phyloP scores from a whole-genome alignment of 345 rosid genomes.

The Acer negundo region DNA sequence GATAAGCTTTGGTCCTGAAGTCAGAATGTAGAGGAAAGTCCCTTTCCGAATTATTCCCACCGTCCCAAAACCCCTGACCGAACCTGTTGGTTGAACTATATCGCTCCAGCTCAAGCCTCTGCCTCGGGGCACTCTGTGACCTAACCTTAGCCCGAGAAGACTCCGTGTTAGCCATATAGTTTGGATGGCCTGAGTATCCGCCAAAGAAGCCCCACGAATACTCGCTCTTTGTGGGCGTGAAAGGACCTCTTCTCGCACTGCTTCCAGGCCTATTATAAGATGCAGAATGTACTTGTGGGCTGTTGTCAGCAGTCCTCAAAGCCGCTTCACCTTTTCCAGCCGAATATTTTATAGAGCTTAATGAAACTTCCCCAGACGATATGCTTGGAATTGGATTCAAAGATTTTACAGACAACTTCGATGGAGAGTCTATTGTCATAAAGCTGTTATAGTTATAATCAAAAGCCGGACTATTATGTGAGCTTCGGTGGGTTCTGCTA shows the following conservation, averaged over 20 bases:
- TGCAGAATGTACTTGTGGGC: slow-evolving; percentile 65
- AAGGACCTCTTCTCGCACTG: slow-evolving; percentile 66
- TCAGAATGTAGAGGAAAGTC: slow-evolving; percentile 40
- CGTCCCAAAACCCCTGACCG: slow-evolving; percentile 48
- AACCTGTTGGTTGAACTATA: slow-evolving; percentile 41
- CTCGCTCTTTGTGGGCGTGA: slow-evolving; percentile 80
- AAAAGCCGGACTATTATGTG: slow-evolving; percentile 28
- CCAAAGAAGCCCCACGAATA: slow-evolving; percentile 64
- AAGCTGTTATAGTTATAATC: slow-evolving; percentile 45
- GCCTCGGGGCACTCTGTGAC: slow-evolving; percentile 95
- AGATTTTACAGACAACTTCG: slow-evolving; percentile 43
- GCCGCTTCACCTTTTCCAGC: slow-evolving; percentile 33
- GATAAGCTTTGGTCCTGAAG: slow-evolving; percentile 35
- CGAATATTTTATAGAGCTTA: slow-evolving; percentile 37
- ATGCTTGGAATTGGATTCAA: slow-evolving; percentile 36
- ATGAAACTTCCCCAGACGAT: slow-evolving; percentile 47
- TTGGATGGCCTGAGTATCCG: slow-evolving; percentile 70
- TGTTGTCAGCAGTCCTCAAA: slow-evolving; percentile 56
- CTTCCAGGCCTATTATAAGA: slow-evolving; percentile 74
- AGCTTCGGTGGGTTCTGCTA: slow-evolving; percentile 22
- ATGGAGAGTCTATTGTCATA: slow-evolving; percentile 42
- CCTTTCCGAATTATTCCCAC: slow-evolving; percentile 43
- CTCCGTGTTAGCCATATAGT: slow-evolving; percentile 92
- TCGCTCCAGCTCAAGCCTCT: slow-evolving; percentile 69
- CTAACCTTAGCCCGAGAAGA: slow-evolving; percentile 83